Percentiles rank a stretch among this genome's conserved stretches.
phyloP scores from a whole-genome alignment of 2,329 filamentous ascomycete genomes.

The Colletotrichum higginsianum region DNA sequence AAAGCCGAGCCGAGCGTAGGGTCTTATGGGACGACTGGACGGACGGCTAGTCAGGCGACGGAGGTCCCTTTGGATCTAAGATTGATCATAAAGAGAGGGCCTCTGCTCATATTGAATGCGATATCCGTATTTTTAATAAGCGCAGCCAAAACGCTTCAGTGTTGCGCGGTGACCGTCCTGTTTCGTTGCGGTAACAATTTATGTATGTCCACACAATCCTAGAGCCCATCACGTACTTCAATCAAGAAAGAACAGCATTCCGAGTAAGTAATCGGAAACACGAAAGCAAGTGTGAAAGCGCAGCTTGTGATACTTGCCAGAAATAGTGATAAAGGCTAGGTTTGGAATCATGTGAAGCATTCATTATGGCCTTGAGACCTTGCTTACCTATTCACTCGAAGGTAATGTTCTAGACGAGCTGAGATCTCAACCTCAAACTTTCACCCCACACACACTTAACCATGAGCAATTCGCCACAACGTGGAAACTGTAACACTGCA shows the following conservation, averaged over 20 bases:
- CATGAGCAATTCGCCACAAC: background rate
- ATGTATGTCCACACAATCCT: background rate
- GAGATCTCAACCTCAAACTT: conserved; percentile 5
- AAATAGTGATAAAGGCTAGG: background rate
- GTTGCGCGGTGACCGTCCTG: background rate
- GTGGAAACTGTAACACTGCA: background rate
- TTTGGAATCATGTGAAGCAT: too few relatives aligned
- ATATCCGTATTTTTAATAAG: background rate
- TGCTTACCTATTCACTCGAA: background rate
- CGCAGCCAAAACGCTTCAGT: background rate
- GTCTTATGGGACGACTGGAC: background rate
- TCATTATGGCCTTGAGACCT: background rate
- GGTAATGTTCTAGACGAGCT: too few relatives aligned
- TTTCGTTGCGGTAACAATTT: background rate
- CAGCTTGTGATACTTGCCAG: background rate
- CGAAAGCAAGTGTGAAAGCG: too few relatives aligned
- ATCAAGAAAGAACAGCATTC: background rate
- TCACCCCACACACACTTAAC: background rate
- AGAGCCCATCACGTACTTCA: background rate
- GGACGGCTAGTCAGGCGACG: background rate
- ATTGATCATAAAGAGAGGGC: background rate
- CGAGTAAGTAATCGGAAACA: background rate
- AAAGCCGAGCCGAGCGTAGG: conserved; percentile 5
- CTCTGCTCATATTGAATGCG: background rate
- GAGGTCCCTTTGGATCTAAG: too few relatives aligned